Percentiles rank a stretch among this genome's conserved stretches.
phyloP scores from a whole-genome alignment of 1,284 basidiomycete species.

The Caloboletus firmus region DNA sequence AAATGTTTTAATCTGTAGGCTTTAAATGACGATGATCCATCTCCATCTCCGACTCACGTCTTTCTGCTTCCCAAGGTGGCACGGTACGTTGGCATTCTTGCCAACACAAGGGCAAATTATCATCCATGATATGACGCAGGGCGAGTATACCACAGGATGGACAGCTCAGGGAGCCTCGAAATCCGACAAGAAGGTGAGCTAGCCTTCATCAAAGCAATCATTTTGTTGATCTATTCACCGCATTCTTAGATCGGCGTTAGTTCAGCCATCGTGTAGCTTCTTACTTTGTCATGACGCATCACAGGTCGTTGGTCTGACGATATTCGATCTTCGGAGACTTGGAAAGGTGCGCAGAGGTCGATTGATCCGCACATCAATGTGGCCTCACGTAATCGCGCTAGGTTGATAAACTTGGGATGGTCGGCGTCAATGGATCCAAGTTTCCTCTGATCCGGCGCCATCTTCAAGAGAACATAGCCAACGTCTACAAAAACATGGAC shows the following conservation, averaged over 20 bases:
- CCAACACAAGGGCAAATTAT: not conserved
- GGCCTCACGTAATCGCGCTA: slow-evolving; percentile 25
- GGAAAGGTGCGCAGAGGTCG: slow-evolving; percentile 61
- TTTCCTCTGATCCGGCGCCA: slow-evolving; percentile 84
- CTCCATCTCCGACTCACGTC: slow-evolving; percentile 2
- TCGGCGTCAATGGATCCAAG: slow-evolving; percentile 80
- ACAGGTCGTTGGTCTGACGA: slow-evolving; percentile 85
- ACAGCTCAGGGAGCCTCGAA: slow-evolving; percentile 87
- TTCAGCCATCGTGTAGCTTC: slow-evolving; percentile 3
- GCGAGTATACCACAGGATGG: slow-evolving; percentile 94
- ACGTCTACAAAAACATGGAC: slow-evolving; percentile 86
- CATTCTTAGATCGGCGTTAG: slow-evolving; percentile 63
- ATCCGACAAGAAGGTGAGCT: slow-evolving; percentile 85
- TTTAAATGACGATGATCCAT: not conserved
- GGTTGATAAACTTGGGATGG: slow-evolving; percentile 78
- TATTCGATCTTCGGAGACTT: slow-evolving; percentile 85
- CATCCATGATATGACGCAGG: slow-evolving; percentile 41
- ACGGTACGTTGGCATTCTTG: slow-evolving; percentile 45
- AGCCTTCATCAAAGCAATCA: not conserved
- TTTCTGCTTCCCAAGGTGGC: slow-evolving; percentile 47
- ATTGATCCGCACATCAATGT: not conserved
- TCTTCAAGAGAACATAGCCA: slow-evolving; percentile 79
- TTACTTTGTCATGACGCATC: slow-evolving; percentile 10
- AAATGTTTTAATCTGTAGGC: slow-evolving; percentile 75
- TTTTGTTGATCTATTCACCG: slow-evolving; percentile 1